phyloP scores from a whole-genome alignment of 768 basidiomycete genomes.

The Panaeolus papilionaceus region DNA sequence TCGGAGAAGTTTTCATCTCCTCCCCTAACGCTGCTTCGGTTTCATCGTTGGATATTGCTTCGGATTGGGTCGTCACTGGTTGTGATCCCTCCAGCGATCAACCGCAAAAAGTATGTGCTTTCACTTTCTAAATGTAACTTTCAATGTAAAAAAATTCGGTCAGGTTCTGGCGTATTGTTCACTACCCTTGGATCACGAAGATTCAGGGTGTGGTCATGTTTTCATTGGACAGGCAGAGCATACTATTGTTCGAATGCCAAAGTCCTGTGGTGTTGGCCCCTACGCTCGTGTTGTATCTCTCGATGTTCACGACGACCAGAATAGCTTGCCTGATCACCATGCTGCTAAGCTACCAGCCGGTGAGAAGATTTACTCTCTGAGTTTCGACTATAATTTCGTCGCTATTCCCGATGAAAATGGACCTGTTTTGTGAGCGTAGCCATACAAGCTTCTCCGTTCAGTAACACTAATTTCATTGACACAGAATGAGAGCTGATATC shows the following conservation, averaged over 20 bases:
- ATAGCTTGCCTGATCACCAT: constrained; percentile 20
- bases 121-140: not conserved
- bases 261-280: constrained; percentile 32
- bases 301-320: constrained; percentile 27
- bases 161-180: constrained; percentile 33
- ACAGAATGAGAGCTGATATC: constrained; percentile 13
- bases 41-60: constrained; percentile 27
- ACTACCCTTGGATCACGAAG: constrained; percentile 18
- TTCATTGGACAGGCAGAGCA: constrained; percentile 30
- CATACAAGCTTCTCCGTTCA: too few relatives aligned
- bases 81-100: constrained; percentile 29
- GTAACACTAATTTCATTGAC: not conserved
- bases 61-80: constrained; percentile 31
- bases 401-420: constrained; percentile 25
- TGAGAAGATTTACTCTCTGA: constrained; percentile 24
- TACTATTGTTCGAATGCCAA: constrained; percentile 32
- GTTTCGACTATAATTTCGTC: constrained; percentile 27
- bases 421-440: constrained; percentile 21
- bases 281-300: constrained; percentile 31
- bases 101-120: constrained; percentile 29
- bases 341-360: constrained; percentile 18
- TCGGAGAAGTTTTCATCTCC: constrained; percentile 29
- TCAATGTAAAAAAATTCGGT: not conserved
- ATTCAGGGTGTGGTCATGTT: constrained; percentile 30
- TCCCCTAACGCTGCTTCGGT: constrained; percentile 33